A percentile compares a stretch with the other conserved stretches of the same genome.
Evolutionary conservation across 1,284 basidiomycete genomes (phyloP).

Genomic region (Ganoderma meredithae): DNA sequence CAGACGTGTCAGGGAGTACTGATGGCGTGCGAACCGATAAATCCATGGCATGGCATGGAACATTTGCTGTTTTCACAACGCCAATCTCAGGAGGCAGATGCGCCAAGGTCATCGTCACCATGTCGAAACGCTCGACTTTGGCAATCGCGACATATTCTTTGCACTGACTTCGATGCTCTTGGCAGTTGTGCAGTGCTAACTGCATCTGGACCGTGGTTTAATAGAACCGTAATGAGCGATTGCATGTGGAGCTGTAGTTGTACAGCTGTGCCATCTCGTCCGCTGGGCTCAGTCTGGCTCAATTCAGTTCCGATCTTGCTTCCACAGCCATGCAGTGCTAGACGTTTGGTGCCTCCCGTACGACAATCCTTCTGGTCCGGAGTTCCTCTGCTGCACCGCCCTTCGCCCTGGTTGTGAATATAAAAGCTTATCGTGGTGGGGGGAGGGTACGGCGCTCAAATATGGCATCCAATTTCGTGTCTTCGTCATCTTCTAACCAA

Average conservation of each 20-base stretch:
- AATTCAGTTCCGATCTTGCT: no score
- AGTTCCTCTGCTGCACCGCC: neutral
- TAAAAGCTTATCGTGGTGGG: neutral
- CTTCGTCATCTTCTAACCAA: neutral
- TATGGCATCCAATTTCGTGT: neutral
- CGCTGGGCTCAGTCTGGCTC: neutral
- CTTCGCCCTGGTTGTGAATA: neutral
- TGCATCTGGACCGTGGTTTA: no score
- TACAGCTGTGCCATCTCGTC: neutral
- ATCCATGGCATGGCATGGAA: no score
- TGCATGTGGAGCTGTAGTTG: neutral
- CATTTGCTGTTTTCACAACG: no score
- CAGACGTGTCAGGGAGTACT: no score
- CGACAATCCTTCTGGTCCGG: neutral
- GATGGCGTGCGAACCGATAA: no score
- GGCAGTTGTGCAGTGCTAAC: neutral
- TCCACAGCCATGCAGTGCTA: neutral
- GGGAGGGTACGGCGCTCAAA: no score
- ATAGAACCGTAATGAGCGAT: neutral
- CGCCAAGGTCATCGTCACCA: neutral
- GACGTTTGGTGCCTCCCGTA: neutral
- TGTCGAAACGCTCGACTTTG: neutral
- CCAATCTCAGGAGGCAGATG: no score
- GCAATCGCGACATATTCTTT: neutral
- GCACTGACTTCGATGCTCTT: neutral